Percentiles rank a stretch among this genome's conserved stretches.
These are phyloP conservation scores for Suillus clintonianus DNA, from an alignment of 768 basidiomycete species.

Conservation along the genomic window DNA sequence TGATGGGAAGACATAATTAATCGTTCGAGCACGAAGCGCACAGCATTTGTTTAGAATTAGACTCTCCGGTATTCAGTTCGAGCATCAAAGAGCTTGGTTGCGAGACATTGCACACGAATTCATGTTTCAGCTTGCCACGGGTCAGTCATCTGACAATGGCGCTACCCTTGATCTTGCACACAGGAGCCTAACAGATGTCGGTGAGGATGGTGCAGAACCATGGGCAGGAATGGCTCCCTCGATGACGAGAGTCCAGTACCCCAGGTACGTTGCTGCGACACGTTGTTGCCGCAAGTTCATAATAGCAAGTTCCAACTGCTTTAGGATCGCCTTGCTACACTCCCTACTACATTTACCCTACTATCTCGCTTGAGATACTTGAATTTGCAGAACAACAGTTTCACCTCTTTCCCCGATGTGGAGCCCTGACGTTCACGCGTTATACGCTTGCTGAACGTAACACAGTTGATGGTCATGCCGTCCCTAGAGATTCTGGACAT, in stretches of 20 bases:
- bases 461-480: slow-evolving; percentile 78
- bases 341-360: slow-evolving; percentile 74
- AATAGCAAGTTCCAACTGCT: slow-evolving; percentile 2
- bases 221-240: slow-evolving; percentile 47
- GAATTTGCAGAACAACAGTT: slow-evolving; percentile 82
- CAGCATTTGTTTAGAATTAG: too few species aligned
- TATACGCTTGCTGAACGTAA: slow-evolving; percentile 12
- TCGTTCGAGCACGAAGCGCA: too few species aligned
- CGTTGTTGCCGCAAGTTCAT: slow-evolving; percentile 10
- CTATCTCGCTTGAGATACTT: slow-evolving; percentile 80
- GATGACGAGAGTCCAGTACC: slow-evolving; percentile 57
- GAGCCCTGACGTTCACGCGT: slow-evolving; percentile 29
- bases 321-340: slow-evolving; percentile 75
- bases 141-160: slow-evolving; percentile 75
- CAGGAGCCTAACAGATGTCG: slow-evolving; percentile 74
- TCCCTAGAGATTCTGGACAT: slow-evolving; percentile 94
- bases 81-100: too few species aligned
- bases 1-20: too few species aligned
- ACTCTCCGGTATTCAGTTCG: too few species aligned
- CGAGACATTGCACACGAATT: too few species aligned
- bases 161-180: slow-evolving; percentile 85
- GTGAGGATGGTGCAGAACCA: slow-evolving; percentile 67
- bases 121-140: too few species aligned
- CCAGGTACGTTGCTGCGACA: slow-evolving; percentile 47
- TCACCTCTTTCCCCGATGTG: slow-evolving; percentile 82